Conservation (phyloP, 371 early-diverging fungal species). For the Umbelopsis sp. region DNA sequence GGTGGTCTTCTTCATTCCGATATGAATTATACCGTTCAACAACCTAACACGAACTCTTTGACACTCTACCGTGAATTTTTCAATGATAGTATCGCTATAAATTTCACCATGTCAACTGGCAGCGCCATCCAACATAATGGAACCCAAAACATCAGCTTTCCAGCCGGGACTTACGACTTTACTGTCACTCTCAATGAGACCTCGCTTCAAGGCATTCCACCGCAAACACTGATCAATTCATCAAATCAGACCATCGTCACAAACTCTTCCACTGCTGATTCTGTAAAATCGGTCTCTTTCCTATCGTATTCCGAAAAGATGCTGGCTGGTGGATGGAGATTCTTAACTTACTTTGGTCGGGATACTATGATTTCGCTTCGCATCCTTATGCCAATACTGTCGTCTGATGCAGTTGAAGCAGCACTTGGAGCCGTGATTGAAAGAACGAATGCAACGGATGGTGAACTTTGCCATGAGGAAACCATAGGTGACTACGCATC, state of each 20-base stretch:
- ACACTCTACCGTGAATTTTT: slow-evolving; percentile 13
- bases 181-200: slow-evolving; percentile 17
- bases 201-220: slow-evolving; percentile 4
- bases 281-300: not conserved
- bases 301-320: slow-evolving; percentile 12
- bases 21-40: slow-evolving; percentile 13
- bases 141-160: not conserved
- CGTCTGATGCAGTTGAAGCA: slow-evolving; percentile 1
- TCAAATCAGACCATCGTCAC: slow-evolving; percentile 1
- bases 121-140: not conserved
- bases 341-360: slow-evolving; percentile 19
- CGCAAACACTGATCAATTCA: not conserved
- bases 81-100: slow-evolving; percentile 8
- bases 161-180: slow-evolving; percentile 6
- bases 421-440: slow-evolving; percentile 10
- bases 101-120: slow-evolving; percentile 13
- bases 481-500: slow-evolving; percentile 19
- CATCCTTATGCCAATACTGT: not conserved
- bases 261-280: slow-evolving; percentile 1
- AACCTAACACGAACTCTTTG: not conserved
- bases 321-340: slow-evolving; percentile 17
- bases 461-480: slow-evolving; percentile 16
- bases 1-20: slow-evolving; percentile 2
- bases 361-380: slow-evolving; percentile 14
- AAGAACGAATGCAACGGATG: slow-evolving; percentile 8